Percentiles rank a stretch among this genome's conserved stretches.
Conservation (phyloP, 768 basidiomycete genomes). For the Scleroderma citrinum region DNA sequence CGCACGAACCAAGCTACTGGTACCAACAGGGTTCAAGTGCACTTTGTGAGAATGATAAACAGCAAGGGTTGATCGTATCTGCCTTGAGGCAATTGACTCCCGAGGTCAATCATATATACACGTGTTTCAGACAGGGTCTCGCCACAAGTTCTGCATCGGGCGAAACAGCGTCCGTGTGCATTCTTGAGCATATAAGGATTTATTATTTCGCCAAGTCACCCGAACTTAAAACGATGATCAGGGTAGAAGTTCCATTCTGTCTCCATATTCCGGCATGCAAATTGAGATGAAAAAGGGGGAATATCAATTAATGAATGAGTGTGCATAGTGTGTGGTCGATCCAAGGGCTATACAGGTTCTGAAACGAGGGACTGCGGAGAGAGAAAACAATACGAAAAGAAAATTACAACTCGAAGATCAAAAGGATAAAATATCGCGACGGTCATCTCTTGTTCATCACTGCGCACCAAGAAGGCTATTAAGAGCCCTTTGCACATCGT, state of each 20-base stretch:
- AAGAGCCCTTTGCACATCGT: constrained; percentile 73
- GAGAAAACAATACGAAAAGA: constrained; percentile 1
- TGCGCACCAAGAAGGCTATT: constrained; percentile 58
- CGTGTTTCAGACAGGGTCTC: too few relatives aligned
- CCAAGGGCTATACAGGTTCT: constrained; percentile 9
- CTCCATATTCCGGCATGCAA: too few relatives aligned
- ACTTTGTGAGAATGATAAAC: not conserved
- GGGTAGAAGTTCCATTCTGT: not conserved
- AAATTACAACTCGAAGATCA: constrained; percentile 17
- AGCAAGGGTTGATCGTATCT: not conserved
- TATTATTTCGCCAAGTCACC: too few relatives aligned
- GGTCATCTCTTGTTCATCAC: constrained; percentile 7
- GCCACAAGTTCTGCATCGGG: too few relatives aligned
- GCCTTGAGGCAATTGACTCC: not conserved
- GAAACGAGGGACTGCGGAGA: constrained; percentile 9
- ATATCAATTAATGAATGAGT: constrained; percentile 20
- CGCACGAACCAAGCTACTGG: not conserved
- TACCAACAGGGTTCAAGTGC: not conserved
- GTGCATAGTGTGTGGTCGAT: constrained; percentile 14
- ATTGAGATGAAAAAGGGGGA: too few relatives aligned
- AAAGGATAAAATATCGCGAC: constrained; percentile 10
- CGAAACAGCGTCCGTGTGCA: too few relatives aligned
- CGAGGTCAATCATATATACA: too few relatives aligned
- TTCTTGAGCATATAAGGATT: too few relatives aligned
- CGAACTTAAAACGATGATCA: too few relatives aligned